Conservation (phyloP, 371 early-diverging fungal genomes). For the Mucor indicus region DNA sequence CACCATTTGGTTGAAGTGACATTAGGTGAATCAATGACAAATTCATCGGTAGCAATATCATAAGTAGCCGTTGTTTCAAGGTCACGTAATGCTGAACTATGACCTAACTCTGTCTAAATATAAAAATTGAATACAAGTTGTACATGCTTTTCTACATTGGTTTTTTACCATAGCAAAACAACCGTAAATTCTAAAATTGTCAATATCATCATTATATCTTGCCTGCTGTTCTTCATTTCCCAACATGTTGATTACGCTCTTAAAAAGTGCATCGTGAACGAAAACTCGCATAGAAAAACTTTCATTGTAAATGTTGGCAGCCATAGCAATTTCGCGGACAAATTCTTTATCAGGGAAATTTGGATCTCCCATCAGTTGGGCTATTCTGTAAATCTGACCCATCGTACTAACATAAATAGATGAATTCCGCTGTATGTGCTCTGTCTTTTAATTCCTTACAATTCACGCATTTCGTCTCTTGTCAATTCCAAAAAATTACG, state of each 20-base stretch:
- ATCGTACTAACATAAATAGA: slow-evolving; percentile 35
- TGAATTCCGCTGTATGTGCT: background rate
- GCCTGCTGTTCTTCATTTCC: slow-evolving; percentile 57
- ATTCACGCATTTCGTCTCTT: slow-evolving; percentile 55
- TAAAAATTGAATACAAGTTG: too few species aligned
- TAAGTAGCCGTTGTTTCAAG: slow-evolving; percentile 89
- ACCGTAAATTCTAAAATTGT: slow-evolving; percentile 55
- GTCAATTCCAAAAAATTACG: slow-evolving; percentile 59
- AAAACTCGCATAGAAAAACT: slow-evolving; percentile 59
- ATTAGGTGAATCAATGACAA: slow-evolving; percentile 81
- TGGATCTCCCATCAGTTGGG: slow-evolving; percentile 19
- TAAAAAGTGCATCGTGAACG: slow-evolving; percentile 58
- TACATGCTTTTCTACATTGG: background rate
- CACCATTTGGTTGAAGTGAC: slow-evolving; percentile 90
- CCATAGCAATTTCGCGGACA: slow-evolving; percentile 15
- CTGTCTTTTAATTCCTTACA: slow-evolving; percentile 25
- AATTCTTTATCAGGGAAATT: slow-evolving; percentile 8
- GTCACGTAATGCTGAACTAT: slow-evolving; percentile 85
- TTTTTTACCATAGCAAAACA: slow-evolving; percentile 66
- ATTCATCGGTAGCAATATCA: slow-evolving; percentile 72
- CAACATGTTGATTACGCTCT: slow-evolving; percentile 53
- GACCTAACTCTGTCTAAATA: slow-evolving; percentile 59
- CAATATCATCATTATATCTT: slow-evolving; percentile 49
- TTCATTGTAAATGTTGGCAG: slow-evolving; percentile 50
- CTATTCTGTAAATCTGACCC: slow-evolving; percentile 51